Evolutionary conservation across 768 basidiomycete genomes (phyloP), one percentile per base, ranked within the genome.

Genomic region (Dacryopinax spathularia): DNA sequence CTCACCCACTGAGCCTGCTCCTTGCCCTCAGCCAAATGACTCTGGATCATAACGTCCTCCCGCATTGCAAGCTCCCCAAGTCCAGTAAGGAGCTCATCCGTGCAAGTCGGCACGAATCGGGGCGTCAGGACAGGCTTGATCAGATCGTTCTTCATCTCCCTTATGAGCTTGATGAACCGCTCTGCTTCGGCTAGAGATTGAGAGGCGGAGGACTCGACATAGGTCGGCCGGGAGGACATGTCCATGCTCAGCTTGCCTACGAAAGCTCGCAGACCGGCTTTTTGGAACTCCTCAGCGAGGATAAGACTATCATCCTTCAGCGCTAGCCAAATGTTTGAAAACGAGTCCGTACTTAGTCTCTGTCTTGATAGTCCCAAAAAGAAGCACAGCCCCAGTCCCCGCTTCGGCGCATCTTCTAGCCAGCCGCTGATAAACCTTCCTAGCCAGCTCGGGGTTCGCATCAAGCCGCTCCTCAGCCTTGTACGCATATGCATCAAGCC

Each of bases 201-300:
- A 5, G 75, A 66, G 1, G 79, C 69, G 1, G 59, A 20, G 2
- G 78, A 64, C 70, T 93, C 91, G 44, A 81, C 76, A 72, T 94
- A 94, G 0, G 85, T 80, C 0, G 83, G 80, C 0, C 84, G 79
- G 4, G 83, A 82, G 5, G 86, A 88, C 27, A 82, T 84, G 71
- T 92, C 90, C 91, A 93, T 93, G 0, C 89, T 90, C 12, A 95
- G 76, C 71, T 94, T 95, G 18, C 91, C 92, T n/a, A 95, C 80
- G 66, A 88, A 89, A 0, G 84, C 89, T 33, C 92, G 78, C 18
- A 94, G 67, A 3, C 92, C 90, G 20, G 81, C 81, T 0, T 73
- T 68, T 65, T 85, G 85, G 82, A 94, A 89, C 13, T 77, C 79
- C 34, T 83, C 75, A 2, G 91, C 91, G 0, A 95, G 81, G 27